A percentile compares a stretch with the other conserved stretches of the same genome.
phyloP scores from a whole-genome alignment of 2,329 filamentous ascomycete genomes.

The Penicillium brevicompactum region DNA sequence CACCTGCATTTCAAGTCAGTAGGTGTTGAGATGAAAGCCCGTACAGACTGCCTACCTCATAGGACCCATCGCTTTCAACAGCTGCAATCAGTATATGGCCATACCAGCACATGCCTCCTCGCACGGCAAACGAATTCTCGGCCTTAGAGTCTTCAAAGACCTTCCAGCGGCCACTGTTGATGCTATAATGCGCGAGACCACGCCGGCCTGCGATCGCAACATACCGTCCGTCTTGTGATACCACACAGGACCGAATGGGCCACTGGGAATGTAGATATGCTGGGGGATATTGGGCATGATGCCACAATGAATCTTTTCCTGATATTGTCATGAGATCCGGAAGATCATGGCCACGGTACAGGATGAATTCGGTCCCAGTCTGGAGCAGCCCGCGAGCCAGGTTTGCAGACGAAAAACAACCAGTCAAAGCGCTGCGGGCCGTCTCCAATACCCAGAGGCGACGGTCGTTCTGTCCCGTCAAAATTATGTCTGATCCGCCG shows the following conservation, averaged over 20 bases:
- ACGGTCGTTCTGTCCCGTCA: conserved; percentile 71
- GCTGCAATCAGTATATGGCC: conserved; percentile 92
- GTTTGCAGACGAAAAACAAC: conserved; percentile 89
- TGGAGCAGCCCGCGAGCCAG: conserved; percentile 86
- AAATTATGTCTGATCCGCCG: conserved; percentile 80
- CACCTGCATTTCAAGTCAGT: conserved; percentile 51
- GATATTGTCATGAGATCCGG: conserved; percentile 90
- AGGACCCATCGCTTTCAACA: conserved; percentile 79
- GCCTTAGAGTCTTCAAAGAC: conserved; percentile 78
- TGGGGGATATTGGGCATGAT: conserved; percentile 82
- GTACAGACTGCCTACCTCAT: conserved; percentile 58
- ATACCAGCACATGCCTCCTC: conserved; percentile 98
- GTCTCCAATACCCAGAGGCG: conserved; percentile 87
- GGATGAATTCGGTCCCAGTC: conserved; percentile 82
- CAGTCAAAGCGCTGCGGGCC: conserved; percentile 88
- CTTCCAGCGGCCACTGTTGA: conserved; percentile 93
- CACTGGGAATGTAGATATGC: conserved; percentile 88
- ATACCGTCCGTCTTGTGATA: conserved; percentile 91
- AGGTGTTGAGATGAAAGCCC: background rate
- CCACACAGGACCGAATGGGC: conserved; percentile 84
- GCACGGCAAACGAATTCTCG: conserved; percentile 88
- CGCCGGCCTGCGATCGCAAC: conserved; percentile 92
- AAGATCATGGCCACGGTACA: conserved; percentile 91
- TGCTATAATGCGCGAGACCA: conserved; percentile 92
- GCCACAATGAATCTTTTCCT: conserved; percentile 91